A percentile compares a stretch with the other conserved stretches of the same genome.
These are phyloP conservation scores for Cladorrhinum samala DNA, from an alignment of 495 filamentous ascomycete genomes.

Conservation along the genomic window DNA sequence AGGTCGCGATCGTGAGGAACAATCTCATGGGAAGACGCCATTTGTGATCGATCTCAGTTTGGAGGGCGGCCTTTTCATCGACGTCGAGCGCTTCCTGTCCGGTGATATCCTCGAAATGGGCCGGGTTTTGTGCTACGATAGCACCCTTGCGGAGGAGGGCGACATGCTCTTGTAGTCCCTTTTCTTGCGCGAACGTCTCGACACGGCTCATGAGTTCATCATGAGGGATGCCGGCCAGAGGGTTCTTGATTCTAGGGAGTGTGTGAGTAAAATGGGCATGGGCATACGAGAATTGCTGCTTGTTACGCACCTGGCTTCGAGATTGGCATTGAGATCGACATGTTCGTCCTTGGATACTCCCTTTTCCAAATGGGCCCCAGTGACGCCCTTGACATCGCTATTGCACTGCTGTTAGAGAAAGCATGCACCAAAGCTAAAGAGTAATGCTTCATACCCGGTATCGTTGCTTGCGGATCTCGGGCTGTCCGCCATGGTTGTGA, in stretches of 20 bases:
- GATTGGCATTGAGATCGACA: constrained; percentile 40
- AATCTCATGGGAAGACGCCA: constrained; percentile 61
- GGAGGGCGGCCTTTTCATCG: constrained; percentile 47
- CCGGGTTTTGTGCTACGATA: constrained; percentile 59
- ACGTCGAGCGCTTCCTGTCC: constrained; percentile 47
- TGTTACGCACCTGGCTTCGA: constrained; percentile 46
- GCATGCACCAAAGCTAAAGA: too few relatives aligned
- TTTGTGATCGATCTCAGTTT: constrained; percentile 52
- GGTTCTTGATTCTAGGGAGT: constrained; percentile 38
- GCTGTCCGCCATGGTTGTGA: constrained; percentile 12
- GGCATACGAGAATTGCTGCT: too few relatives aligned
- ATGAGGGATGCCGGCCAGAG: constrained; percentile 50
- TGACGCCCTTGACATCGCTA: constrained; percentile 25
- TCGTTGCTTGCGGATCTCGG: constrained; percentile 5
- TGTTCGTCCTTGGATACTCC: constrained; percentile 27
- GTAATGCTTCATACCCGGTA: constrained; percentile 2
- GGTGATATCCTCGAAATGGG: constrained; percentile 43
- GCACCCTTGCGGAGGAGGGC: constrained; percentile 54
- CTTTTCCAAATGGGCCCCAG: constrained; percentile 30
- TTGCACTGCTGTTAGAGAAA: constrained; percentile 1
- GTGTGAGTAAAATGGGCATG: constrained; percentile 9
- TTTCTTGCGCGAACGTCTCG: constrained; percentile 46
- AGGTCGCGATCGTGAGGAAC: constrained; percentile 58
- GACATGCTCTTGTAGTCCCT: constrained; percentile 45
- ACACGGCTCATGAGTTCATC: constrained; percentile 50